Conservation (phyloP, 345 rosid species). For the Pugionium cornutum region DNA sequence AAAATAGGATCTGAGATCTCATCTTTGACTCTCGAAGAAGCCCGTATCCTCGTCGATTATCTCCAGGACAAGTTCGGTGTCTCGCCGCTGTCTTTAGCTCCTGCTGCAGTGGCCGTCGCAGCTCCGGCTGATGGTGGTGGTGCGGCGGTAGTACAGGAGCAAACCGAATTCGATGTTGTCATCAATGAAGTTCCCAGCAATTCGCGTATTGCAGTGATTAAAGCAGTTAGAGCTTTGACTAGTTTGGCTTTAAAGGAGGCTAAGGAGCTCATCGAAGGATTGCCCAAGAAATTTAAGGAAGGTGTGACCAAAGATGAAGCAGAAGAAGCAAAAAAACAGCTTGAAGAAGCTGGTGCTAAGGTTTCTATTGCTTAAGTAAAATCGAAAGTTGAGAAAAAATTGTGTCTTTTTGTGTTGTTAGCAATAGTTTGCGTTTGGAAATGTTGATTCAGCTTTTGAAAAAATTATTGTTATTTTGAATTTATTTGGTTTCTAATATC, state of each 20-base stretch:
- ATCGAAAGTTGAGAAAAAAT: background rate
- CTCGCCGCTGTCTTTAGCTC: slow-evolving; percentile 66
- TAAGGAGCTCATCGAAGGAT: slow-evolving; percentile 72
- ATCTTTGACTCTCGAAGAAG: slow-evolving; percentile 66
- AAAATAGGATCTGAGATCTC: slow-evolving; percentile 62
- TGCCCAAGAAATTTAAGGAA: slow-evolving; percentile 87
- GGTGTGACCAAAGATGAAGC: slow-evolving; percentile 75
- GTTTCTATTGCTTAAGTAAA: slow-evolving; percentile 47
- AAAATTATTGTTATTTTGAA: slow-evolving; percentile 20
- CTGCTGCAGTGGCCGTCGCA: slow-evolving; percentile 45
- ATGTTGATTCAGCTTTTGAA: slow-evolving; percentile 29
- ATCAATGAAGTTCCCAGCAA: slow-evolving; percentile 69
- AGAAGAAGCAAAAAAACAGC: slow-evolving; percentile 74
- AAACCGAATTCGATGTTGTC: slow-evolving; percentile 77
- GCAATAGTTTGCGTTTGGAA: slow-evolving; percentile 16
- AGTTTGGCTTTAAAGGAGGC: slow-evolving; percentile 82
- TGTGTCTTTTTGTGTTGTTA: slow-evolving; percentile 11
- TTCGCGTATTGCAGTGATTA: slow-evolving; percentile 71
- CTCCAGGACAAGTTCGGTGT: slow-evolving; percentile 85
- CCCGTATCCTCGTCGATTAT: slow-evolving; percentile 65
- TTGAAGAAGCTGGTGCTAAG: slow-evolving; percentile 78
- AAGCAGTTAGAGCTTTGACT: slow-evolving; percentile 68
- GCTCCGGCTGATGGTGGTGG: slow-evolving; percentile 45
- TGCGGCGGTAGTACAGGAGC: slow-evolving; percentile 53
- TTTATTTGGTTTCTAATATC: slow-evolving; percentile 5